phyloP scores from a whole-genome alignment of 108 stramenopile species.

The Skeletonema grethae region DNA sequence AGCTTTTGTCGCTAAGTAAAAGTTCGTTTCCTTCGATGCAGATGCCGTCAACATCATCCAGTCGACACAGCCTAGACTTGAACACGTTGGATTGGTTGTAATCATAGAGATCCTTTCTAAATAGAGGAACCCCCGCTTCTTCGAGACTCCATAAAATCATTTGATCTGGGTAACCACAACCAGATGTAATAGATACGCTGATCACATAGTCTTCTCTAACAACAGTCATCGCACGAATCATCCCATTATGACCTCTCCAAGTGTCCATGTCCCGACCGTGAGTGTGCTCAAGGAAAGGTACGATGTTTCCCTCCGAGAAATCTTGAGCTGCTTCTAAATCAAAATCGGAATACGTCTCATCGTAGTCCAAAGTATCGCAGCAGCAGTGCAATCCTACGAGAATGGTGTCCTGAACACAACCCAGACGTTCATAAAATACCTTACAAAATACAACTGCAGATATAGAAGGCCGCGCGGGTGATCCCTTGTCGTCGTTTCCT shows the following conservation, averaged over 20 bases:
- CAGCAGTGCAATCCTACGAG: slow-evolving; percentile 45
- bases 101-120: slow-evolving; percentile 24
- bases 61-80: slow-evolving; percentile 10
- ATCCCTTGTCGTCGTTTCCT: slow-evolving; percentile 23
- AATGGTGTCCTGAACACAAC: slow-evolving; percentile 24
- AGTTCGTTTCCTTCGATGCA: slow-evolving; percentile 25
- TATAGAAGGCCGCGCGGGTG: slow-evolving; percentile 30
- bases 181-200: slow-evolving; percentile 21
- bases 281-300: slow-evolving; percentile 35
- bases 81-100: not conserved
- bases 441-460: slow-evolving; percentile 44
- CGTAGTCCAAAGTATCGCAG: slow-evolving; percentile 10
- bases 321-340: slow-evolving; percentile 20
- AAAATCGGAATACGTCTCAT: slow-evolving; percentile 27
- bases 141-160: slow-evolving; percentile 31
- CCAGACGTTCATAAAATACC: slow-evolving; percentile 10
- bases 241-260: slow-evolving; percentile 34
- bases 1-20: slow-evolving; percentile 17
- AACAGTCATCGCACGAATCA: slow-evolving; percentile 39
- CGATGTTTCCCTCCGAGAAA: slow-evolving; percentile 36
- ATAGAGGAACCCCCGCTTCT: slow-evolving; percentile 35
- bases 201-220: slow-evolving; percentile 11
- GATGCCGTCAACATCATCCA: slow-evolving; percentile 27
- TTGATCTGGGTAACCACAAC: slow-evolving; percentile 25
- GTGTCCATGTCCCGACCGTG: slow-evolving; percentile 13